These are phyloP conservation scores for Leptomonas seymouri DNA, from an alignment of 208 protist species.

Conservation along the genomic window DNA sequence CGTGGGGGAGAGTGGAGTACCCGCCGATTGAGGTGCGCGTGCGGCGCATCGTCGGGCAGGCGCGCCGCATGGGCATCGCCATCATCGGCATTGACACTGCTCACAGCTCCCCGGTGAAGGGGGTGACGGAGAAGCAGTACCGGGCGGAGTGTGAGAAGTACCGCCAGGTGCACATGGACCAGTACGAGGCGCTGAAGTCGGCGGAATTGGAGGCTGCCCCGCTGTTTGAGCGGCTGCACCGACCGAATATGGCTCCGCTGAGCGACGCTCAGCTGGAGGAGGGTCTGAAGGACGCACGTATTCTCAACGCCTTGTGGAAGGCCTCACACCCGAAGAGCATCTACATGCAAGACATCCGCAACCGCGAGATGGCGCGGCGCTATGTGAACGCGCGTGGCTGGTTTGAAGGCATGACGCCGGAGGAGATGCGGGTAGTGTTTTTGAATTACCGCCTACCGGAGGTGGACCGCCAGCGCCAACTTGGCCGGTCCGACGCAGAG, in stretches of 20 bases:
- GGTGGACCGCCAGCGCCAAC: conserved; percentile 48
- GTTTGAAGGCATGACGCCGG: conserved; percentile 82
- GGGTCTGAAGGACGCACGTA: conserved; percentile 69
- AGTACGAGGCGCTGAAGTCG: conserved; percentile 70
- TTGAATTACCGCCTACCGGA: conserved; percentile 67
- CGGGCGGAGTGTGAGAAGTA: conserved; percentile 67
- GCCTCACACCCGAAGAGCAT: conserved; percentile 66
- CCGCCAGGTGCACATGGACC: conserved; percentile 71
- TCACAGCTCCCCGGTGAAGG: conserved; percentile 73
- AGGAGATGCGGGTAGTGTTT: conserved; percentile 83
- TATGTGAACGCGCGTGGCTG: conserved; percentile 83
- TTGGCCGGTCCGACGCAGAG: conserved; percentile 26
- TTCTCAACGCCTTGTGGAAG: conserved; percentile 84
- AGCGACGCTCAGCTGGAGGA: conserved; percentile 72
- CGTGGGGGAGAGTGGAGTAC: conserved; percentile 73
- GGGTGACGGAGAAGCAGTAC: conserved; percentile 81
- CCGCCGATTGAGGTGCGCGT: conserved; percentile 88
- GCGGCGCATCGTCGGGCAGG: conserved; percentile 81
- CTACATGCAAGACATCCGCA: conserved; percentile 41
- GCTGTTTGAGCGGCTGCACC: conserved; percentile 85
- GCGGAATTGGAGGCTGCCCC: conserved; percentile 73
- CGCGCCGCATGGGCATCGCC: conserved; percentile 85
- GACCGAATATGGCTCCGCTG: conserved; percentile 63
- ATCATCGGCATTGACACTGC: conserved; percentile 89
- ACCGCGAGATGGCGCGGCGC: conserved; percentile 66